phyloP scores from a whole-genome alignment of 2,329 filamentous ascomycete genomes.

The Plectosphaerella cucumerina region DNA sequence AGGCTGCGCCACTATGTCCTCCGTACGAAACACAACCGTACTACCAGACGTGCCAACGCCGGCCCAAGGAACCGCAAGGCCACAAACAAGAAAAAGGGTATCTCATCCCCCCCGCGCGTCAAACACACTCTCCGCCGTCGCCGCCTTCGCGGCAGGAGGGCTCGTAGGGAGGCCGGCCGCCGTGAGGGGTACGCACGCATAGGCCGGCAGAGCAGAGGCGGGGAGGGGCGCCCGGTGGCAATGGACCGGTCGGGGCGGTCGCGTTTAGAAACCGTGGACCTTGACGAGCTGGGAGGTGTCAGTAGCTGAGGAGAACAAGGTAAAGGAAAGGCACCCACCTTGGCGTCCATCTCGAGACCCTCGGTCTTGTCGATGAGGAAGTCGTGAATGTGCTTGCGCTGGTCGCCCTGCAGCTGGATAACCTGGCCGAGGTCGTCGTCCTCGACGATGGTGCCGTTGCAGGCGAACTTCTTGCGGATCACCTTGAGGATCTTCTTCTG shows the following conservation, averaged over 20 bases:
- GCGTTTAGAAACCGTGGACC: constrained; percentile 63
- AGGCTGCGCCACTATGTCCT: background rate
- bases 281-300: constrained; percentile 17
- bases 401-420: constrained; percentile 51
- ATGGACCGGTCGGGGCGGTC: constrained; percentile 5
- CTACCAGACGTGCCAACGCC: background rate
- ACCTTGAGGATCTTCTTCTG: constrained; percentile 99
- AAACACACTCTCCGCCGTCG: background rate
- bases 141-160: background rate
- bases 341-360: constrained; percentile 78
- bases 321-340: constrained; percentile 31
- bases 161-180: background rate
- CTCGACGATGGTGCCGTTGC: constrained; percentile 16
- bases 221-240: constrained; percentile 26
- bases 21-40: no score
- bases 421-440: constrained; percentile 14
- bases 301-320: background rate
- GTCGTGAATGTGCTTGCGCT: constrained; percentile 88
- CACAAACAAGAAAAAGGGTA: background rate
- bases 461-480: constrained; percentile 84
- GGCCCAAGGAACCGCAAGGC: background rate
- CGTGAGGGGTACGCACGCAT: constrained; percentile 1
- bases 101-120: background rate
- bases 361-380: constrained; percentile 87
- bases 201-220: background rate